Evolutionary conservation across 345 rosid genomes (phyloP).

Genomic region (Brassica juncea): DNA sequence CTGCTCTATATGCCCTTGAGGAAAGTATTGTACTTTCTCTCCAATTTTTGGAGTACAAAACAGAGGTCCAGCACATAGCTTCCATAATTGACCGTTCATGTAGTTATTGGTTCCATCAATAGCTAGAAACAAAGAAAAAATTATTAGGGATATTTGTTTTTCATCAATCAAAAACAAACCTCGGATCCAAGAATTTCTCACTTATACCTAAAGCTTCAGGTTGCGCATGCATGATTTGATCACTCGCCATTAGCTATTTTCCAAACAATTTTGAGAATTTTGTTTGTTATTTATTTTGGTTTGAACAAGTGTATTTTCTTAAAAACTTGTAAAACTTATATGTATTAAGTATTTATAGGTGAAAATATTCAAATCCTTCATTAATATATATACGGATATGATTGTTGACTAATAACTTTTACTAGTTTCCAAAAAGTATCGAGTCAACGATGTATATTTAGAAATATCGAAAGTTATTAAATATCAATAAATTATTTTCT

Average conservation of each 20-base stretch:
- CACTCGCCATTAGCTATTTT: background rate
- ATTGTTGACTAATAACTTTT: background rate
- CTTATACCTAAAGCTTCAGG: background rate
- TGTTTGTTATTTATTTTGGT: background rate
- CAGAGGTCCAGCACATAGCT: constrained; percentile 53
- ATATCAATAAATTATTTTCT: background rate
- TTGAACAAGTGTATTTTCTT: background rate
- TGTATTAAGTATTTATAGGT: background rate
- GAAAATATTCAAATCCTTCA: background rate
- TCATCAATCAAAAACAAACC: background rate
- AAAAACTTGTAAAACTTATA: background rate
- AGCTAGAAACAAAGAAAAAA: background rate
- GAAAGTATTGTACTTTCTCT: constrained; percentile 57
- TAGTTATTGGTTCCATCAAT: background rate
- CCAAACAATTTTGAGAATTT: background rate
- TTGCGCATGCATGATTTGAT: background rate
- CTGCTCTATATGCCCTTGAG: constrained; percentile 66
- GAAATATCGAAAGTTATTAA: background rate
- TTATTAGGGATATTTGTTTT: no score
- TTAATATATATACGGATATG: background rate
- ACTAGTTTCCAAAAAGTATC: background rate
- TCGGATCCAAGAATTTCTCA: background rate
- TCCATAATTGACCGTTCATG: constrained; percentile 51
- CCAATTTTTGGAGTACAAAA: constrained; percentile 49
- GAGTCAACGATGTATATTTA: background rate